Percentiles rank a stretch among this genome's conserved stretches.
These are phyloP conservation scores for Aphanoascus verrucosus DNA, from an alignment of 2,329 filamentous ascomycete species.

Conservation along the genomic window DNA sequence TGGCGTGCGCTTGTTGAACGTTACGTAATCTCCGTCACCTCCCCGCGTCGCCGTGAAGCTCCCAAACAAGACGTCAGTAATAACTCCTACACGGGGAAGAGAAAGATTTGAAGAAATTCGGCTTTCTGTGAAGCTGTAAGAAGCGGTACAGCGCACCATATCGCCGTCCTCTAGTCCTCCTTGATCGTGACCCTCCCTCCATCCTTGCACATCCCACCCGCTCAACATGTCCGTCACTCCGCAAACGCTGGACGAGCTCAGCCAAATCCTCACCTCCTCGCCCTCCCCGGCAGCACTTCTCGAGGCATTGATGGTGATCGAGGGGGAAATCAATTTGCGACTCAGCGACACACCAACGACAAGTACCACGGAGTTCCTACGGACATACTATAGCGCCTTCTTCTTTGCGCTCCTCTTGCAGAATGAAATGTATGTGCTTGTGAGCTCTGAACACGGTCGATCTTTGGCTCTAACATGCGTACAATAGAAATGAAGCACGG, in stretches of 20 bases:
- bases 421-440: constrained; percentile 28
- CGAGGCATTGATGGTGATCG: constrained; percentile 27
- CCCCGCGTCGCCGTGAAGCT: too few species aligned
- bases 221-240: neutral
- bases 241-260: constrained; percentile 21
- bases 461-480: neutral
- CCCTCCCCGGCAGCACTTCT: constrained; percentile 27
- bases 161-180: neutral
- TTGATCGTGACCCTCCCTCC: neutral
- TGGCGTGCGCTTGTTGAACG: too few species aligned
- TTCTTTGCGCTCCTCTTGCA: constrained; percentile 33
- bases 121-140: too few species aligned
- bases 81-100: too few species aligned
- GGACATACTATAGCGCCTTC: constrained; percentile 31
- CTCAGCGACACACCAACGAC: constrained; percentile 18
- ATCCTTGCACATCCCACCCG: neutral
- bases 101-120: too few species aligned
- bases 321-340: constrained; percentile 27
- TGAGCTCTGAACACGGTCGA: neutral
- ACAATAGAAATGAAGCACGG: constrained; percentile 27
- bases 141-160: neutral
- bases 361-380: constrained; percentile 24
- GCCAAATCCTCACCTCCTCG: constrained; percentile 22
- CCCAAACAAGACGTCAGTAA: too few species aligned
- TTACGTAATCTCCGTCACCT: too few species aligned